These are phyloP conservation scores for Karstenula rhodostoma DNA, from an alignment of 2,329 filamentous ascomycete genomes.

Conservation along the genomic window DNA sequence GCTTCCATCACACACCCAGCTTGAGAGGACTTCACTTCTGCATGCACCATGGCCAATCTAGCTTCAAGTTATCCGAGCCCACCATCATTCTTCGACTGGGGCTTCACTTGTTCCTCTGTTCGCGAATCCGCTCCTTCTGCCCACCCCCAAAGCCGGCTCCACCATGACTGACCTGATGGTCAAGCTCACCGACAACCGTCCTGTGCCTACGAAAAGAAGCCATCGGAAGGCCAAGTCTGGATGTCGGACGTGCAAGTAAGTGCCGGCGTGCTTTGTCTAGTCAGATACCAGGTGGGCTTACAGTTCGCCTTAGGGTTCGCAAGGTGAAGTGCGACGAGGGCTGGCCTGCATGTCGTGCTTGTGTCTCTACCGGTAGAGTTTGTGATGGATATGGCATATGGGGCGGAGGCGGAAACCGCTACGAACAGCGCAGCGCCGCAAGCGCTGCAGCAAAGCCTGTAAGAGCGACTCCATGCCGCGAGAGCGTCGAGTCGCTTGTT, in stretches of 20 bases:
- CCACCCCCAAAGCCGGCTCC: neutral
- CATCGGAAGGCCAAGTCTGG: conserved; percentile 14
- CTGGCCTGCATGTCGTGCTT: conserved; percentile 46
- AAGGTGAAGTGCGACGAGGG: conserved; percentile 49
- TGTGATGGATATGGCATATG: conserved; percentile 56
- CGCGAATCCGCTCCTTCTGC: neutral
- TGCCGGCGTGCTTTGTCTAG: neutral
- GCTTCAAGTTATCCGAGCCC: neutral
- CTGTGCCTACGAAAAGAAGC: neutral
- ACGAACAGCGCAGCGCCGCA: conserved; percentile 15
- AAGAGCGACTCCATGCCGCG: neutral
- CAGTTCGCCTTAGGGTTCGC: conserved; percentile 22
- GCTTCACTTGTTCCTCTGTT: neutral
- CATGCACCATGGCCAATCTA: conserved; percentile 1
- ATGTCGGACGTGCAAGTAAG: conserved; percentile 40
- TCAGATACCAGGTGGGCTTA: neutral
- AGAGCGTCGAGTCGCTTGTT: neutral
- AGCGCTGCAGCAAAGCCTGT: neutral
- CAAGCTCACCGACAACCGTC: neutral
- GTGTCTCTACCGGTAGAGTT: conserved; percentile 45
- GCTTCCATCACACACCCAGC: neutral
- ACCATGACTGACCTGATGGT: neutral
- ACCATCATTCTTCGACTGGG: neutral
- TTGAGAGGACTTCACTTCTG: neutral
- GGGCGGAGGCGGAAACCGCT: conserved; percentile 45